Percentiles rank a stretch among this genome's conserved stretches.
Evolutionary conservation across 106 monocot genomes (phyloP).

Genomic region (Dendrobium catenatum): DNA sequence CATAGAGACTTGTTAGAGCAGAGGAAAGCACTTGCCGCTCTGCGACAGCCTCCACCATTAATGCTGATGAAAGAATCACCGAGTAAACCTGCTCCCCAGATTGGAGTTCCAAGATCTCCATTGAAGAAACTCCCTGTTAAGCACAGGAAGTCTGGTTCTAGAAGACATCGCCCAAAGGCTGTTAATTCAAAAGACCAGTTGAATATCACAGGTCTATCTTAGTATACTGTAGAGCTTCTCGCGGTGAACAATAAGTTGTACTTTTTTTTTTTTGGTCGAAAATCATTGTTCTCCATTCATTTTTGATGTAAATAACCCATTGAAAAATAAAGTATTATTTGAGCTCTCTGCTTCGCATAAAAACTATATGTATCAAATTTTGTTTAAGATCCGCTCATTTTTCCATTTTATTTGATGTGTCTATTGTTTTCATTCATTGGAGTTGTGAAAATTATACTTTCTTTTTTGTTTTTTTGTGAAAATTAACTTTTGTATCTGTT

Average conservation of each 20-base stretch:
- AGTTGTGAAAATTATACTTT: too few relatives aligned
- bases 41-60: not conserved
- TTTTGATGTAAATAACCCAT: constrained; percentile 10
- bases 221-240: not conserved
- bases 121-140: not conserved
- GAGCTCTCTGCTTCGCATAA: not conserved
- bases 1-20: constrained; percentile 13
- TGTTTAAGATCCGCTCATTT: too few relatives aligned
- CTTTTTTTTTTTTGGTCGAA: not conserved
- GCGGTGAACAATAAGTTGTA: not conserved
- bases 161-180: not conserved
- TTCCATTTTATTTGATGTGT: too few relatives aligned
- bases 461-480: too few relatives aligned
- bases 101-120: not conserved
- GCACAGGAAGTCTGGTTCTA: constrained; percentile 5
- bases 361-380: not conserved
- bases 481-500: too few relatives aligned
- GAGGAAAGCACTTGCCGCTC: not conserved
- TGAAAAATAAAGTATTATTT: not conserved
- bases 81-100: not conserved
- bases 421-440: too few relatives aligned
- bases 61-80: not conserved
- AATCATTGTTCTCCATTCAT: constrained; percentile 1
- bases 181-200: not conserved
- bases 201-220: not conserved